Conservation (phyloP, 345 rosid genomes). For the Eucalyptus shirleyi region DNA sequence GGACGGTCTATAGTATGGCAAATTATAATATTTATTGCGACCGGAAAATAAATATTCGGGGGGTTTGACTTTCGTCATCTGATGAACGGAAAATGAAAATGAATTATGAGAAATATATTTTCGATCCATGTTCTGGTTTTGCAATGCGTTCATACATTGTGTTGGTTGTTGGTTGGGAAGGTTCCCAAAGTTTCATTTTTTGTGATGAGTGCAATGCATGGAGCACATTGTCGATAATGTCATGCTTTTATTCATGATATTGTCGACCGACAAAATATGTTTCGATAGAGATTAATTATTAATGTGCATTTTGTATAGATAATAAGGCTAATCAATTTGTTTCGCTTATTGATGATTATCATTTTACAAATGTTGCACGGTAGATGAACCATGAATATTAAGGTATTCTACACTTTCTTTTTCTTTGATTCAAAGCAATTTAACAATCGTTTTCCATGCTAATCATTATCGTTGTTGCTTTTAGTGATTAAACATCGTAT, state of each 20-base stretch:
- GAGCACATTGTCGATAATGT: not conserved
- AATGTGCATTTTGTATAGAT: not conserved
- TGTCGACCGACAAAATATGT: not conserved
- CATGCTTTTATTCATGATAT: not conserved
- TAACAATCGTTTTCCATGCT: not conserved
- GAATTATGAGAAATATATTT: fast-evolving
- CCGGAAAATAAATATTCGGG: not conserved
- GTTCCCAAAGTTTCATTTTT: not conserved
- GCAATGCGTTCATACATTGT: not conserved
- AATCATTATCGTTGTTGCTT: not conserved
- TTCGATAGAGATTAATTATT: not conserved
- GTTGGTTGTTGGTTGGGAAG: not conserved
- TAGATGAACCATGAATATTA: not conserved
- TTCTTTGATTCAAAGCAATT: not conserved
- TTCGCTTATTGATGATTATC: fast-evolving
- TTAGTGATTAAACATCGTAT: not conserved
- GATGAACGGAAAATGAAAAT: not conserved
- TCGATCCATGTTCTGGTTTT: not conserved
- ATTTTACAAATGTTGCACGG: not conserved
- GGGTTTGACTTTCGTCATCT: not conserved
- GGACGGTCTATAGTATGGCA: not conserved
- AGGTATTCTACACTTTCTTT: not conserved
- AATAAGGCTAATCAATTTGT: fast-evolving
- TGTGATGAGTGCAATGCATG: not conserved
- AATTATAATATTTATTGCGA: not conserved